Evolutionary conservation across 78 protist genomes (phyloP).

Genomic region (Pigoraptor vietnamica): DNA sequence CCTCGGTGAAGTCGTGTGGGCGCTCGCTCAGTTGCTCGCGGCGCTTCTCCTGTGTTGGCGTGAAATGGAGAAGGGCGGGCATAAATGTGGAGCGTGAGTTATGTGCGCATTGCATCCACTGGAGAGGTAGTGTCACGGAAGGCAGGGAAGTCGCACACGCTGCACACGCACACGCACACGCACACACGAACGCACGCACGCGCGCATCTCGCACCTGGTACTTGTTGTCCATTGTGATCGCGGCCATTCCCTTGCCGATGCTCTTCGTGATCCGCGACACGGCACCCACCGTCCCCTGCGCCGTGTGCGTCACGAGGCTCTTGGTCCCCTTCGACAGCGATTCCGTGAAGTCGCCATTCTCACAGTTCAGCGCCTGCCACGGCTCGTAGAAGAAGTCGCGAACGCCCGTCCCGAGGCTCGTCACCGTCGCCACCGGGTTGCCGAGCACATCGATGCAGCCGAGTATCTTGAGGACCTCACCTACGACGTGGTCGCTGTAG

Average conservation of each 20-base stretch:
- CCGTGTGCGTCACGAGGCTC: neutral
- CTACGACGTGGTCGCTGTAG: neutral
- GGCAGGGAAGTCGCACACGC: neutral
- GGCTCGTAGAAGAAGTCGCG: slow-evolving; percentile 43
- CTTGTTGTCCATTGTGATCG: slow-evolving; percentile 15
- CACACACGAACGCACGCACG: neutral
- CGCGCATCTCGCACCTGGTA: slow-evolving; percentile 6
- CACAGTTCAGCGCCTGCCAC: neutral
- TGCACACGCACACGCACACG: neutral
- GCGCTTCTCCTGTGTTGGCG: neutral
- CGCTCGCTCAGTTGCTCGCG: neutral
- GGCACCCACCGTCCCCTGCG: neutral
- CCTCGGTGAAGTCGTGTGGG: neutral
- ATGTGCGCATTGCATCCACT: too few species aligned
- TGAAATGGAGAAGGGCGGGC: too few species aligned
- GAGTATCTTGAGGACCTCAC: neutral
- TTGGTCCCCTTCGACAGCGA: neutral
- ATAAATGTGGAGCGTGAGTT: too few species aligned
- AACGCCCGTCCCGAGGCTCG: slow-evolving; percentile 33
- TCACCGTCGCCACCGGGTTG: slow-evolving; percentile 33
- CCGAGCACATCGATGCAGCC: slow-evolving; percentile 52
- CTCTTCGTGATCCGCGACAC: neutral
- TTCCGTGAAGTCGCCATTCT: neutral
- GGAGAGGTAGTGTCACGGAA: neutral
- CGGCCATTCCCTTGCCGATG: slow-evolving; percentile 15